Percentiles rank a stretch among this genome's conserved stretches.
Conservation (phyloP, 208 protist species). For the Perkinsela sp. region DNA sequence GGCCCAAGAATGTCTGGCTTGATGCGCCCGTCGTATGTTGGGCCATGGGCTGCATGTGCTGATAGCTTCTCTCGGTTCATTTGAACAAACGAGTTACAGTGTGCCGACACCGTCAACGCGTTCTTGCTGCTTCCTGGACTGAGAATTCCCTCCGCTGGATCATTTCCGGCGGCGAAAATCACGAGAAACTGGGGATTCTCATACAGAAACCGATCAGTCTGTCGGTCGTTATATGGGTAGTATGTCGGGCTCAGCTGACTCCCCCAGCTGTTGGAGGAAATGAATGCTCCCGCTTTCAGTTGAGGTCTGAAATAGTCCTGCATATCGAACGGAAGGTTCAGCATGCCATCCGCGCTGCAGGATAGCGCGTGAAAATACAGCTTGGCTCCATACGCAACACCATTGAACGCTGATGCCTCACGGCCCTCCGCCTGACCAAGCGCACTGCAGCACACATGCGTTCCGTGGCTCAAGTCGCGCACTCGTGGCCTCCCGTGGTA, state of each 20-base stretch:
- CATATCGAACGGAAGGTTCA: constrained; percentile 18
- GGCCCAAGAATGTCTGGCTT: constrained; percentile 53
- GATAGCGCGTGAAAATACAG: constrained; percentile 33
- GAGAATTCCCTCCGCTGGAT: constrained; percentile 7
- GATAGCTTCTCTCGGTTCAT: constrained; percentile 11
- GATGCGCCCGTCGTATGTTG: constrained; percentile 31
- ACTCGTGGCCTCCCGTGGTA: neutral
- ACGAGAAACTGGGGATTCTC: constrained; percentile 24
- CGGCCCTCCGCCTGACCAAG: constrained; percentile 9
- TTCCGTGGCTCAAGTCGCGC: constrained; percentile 38
- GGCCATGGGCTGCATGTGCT: constrained; percentile 17
- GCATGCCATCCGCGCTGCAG: constrained; percentile 3
- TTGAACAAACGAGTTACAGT: constrained; percentile 11
- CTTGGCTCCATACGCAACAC: constrained; percentile 37
- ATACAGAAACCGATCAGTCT: constrained; percentile 22
- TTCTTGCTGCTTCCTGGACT: constrained; percentile 41
- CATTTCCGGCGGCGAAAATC: constrained; percentile 42
- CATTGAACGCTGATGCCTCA: constrained; percentile 13
- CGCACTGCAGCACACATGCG: constrained; percentile 38
- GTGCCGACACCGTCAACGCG: constrained; percentile 36
- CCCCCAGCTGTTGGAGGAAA: constrained; percentile 64
- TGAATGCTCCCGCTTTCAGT: constrained; percentile 21
- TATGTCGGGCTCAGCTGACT: constrained; percentile 5
- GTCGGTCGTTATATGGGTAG: constrained; percentile 25
- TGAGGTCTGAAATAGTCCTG: constrained; percentile 17